A percentile compares a stretch with the other conserved stretches of the same genome.
Conservation (phyloP, 768 basidiomycete genomes). For the Fistulinella prunicolor region DNA sequence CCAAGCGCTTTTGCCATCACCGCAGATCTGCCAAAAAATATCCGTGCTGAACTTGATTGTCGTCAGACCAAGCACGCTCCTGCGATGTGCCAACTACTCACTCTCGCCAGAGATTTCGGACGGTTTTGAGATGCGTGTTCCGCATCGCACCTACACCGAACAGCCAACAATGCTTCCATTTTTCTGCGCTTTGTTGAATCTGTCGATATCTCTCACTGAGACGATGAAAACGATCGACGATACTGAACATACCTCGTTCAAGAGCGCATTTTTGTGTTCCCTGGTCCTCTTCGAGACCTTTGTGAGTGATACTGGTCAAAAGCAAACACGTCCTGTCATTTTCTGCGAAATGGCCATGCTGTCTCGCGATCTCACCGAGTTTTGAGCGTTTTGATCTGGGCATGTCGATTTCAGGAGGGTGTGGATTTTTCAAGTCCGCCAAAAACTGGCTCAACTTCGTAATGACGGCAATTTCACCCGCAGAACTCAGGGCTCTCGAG, state of each 20-base stretch:
- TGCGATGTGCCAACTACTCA: slow-evolving; percentile 35
- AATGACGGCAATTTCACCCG: slow-evolving; percentile 36
- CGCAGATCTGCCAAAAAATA: slow-evolving; percentile 82
- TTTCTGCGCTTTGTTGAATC: slow-evolving; percentile 81
- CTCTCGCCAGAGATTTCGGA: slow-evolving; percentile 93
- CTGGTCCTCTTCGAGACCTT: slow-evolving; percentile 93
- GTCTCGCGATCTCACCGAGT: slow-evolving; percentile 56
- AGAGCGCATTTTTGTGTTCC: slow-evolving; percentile 83
- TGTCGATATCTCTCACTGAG: slow-evolving; percentile 36
- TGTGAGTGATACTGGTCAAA: slow-evolving; percentile 75
- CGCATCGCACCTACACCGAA: slow-evolving; percentile 96
- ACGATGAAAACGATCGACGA: slow-evolving; percentile 6
- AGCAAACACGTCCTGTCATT: slow-evolving; percentile 13
- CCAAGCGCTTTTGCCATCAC: slow-evolving; percentile 98
- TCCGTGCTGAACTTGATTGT: slow-evolving; percentile 57
- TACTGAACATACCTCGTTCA: slow-evolving; percentile 61
- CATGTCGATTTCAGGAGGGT: slow-evolving; percentile 45
- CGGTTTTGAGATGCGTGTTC: slow-evolving; percentile 90
- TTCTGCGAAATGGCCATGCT: not conserved
- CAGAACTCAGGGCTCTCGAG: slow-evolving; percentile 67
- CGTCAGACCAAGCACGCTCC: slow-evolving; percentile 6
- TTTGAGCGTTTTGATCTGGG: slow-evolving; percentile 88
- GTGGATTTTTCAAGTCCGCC: slow-evolving; percentile 52
- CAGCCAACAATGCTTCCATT: slow-evolving; percentile 94
- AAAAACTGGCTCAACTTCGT: slow-evolving; percentile 22